A percentile compares a stretch with the other conserved stretches of the same genome.
These are phyloP conservation scores for Meira nashicola DNA, from an alignment of 1,284 basidiomycete species.

Conservation along the genomic window DNA sequence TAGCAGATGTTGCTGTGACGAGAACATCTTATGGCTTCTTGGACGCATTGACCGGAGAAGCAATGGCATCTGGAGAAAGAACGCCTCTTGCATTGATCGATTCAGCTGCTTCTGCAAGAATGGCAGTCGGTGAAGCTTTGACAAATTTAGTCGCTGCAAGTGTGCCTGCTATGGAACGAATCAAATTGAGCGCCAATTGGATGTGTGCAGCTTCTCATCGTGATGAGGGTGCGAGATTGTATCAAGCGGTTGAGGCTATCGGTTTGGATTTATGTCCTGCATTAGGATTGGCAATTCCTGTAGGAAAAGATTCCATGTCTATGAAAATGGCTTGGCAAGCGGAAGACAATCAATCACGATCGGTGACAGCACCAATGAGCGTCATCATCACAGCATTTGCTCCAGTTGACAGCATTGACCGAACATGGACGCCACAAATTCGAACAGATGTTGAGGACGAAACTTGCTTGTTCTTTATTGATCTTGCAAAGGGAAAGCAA, in stretches of 20 bases:
- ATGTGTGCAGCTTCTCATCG: slow-evolving; percentile 91
- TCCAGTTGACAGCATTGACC: slow-evolving; percentile 70
- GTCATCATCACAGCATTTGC: slow-evolving; percentile 93
- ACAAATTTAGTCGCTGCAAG: slow-evolving; percentile 84
- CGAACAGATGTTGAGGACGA: slow-evolving; percentile 60
- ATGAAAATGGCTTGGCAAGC: slow-evolving; percentile 94
- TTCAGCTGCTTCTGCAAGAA: slow-evolving; percentile 82
- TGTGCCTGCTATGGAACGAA: slow-evolving; percentile 65
- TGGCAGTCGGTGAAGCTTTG: slow-evolving; percentile 91
- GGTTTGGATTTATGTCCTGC: slow-evolving; percentile 93
- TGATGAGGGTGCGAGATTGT: slow-evolving; percentile 84
- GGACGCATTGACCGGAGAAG: slow-evolving; percentile 68
- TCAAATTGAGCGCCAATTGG: slow-evolving; percentile 98
- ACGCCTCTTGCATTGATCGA: slow-evolving; percentile 84
- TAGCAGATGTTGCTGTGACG: slow-evolving; percentile 94
- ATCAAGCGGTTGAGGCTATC: slow-evolving; percentile 86
- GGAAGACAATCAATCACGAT: slow-evolving; percentile 57
- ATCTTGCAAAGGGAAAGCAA: slow-evolving; percentile 76
- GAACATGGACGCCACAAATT: slow-evolving; percentile 90
- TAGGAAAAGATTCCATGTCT: slow-evolving; percentile 99
- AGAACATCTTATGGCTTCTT: slow-evolving; percentile 89
- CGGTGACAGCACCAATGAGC: slow-evolving; percentile 85
- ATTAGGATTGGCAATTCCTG: slow-evolving; percentile 87
- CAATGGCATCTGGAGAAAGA: slow-evolving; percentile 96
- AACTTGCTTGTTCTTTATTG: slow-evolving; percentile 75